These are phyloP conservation scores for Bretschneidera sinensis DNA, from an alignment of 345 rosid species.

Conservation along the genomic window DNA sequence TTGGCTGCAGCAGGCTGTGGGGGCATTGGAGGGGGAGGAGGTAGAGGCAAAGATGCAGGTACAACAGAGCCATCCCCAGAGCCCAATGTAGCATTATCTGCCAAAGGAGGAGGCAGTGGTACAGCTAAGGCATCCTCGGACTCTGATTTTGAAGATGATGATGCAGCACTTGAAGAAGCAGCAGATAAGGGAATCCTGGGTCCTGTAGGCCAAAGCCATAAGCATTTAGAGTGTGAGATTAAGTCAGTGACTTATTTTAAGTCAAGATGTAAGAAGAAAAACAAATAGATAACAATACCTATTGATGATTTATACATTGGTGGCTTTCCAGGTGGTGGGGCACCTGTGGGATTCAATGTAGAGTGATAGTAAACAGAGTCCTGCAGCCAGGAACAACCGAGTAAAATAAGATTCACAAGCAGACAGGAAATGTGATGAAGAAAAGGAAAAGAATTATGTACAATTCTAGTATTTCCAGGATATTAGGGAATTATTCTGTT, in stretches of 20 bases:
- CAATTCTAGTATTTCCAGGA: no score
- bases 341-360: slow-evolving; percentile 92
- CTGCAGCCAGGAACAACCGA: slow-evolving; percentile 37
- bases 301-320: slow-evolving; percentile 91
- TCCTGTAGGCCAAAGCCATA: slow-evolving; percentile 41
- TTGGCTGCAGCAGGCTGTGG: slow-evolving; percentile 43
- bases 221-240: no score
- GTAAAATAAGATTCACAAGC: slow-evolving; percentile 10
- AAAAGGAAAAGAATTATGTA: no score
- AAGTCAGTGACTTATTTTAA: no score
- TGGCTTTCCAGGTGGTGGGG: slow-evolving; percentile 99
- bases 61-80: slow-evolving; percentile 38
- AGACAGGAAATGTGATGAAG: no score
- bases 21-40: slow-evolving; percentile 90
- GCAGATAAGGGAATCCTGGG: slow-evolving; percentile 68
- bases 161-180: slow-evolving; percentile 54
- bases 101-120: slow-evolving; percentile 62
- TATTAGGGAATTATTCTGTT: no score
- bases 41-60: slow-evolving; percentile 64
- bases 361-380: slow-evolving; percentile 98
- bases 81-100: slow-evolving; percentile 36
- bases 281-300: no score
- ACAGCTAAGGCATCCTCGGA: slow-evolving; percentile 53
- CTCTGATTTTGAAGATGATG: slow-evolving; percentile 54
- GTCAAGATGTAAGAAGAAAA: no score